Conservation (phyloP, 257 asterid genomes). For the Solanum megistacrolobum region DNA sequence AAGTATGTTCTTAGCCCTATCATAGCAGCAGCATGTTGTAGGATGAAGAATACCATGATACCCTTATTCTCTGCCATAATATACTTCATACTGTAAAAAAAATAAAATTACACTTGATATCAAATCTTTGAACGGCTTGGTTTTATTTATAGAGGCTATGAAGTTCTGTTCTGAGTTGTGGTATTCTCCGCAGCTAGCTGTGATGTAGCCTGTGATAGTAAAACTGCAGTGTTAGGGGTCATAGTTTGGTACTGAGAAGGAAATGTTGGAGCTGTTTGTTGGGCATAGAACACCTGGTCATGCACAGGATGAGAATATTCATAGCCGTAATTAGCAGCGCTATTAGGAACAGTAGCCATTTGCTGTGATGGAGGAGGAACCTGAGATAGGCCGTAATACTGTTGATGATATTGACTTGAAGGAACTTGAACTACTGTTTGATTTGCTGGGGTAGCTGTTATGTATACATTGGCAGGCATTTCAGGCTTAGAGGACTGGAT, state of each 20-base stretch:
- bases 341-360: slow-evolving; percentile 7
- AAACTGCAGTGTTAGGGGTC: slow-evolving; percentile 42
- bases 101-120: neutral
- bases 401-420: slow-evolving; percentile 41
- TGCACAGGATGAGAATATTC: slow-evolving; percentile 41
- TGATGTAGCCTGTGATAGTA: slow-evolving; percentile 35
- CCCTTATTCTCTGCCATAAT: neutral
- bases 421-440: slow-evolving; percentile 41
- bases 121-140: neutral
- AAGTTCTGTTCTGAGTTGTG: slow-evolving; percentile 18
- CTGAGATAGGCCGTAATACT: slow-evolving; percentile 34
- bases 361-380: slow-evolving; percentile 27
- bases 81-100: neutral
- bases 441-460: slow-evolving; percentile 11
- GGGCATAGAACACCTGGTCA: slow-evolving; percentile 44
- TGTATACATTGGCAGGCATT: slow-evolving; percentile 17
- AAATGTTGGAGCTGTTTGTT: slow-evolving; percentile 21
- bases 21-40: neutral
- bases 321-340: slow-evolving; percentile 23
- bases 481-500: slow-evolving; percentile 22
- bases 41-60: neutral
- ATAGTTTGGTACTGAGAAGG: slow-evolving; percentile 61
- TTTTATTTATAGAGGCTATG: slow-evolving; percentile 5
- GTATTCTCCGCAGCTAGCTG: slow-evolving; percentile 27
- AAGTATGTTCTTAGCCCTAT: neutral